Conservation (phyloP, 2,329 filamentous ascomycete species). For the Chalara sp. region DNA sequence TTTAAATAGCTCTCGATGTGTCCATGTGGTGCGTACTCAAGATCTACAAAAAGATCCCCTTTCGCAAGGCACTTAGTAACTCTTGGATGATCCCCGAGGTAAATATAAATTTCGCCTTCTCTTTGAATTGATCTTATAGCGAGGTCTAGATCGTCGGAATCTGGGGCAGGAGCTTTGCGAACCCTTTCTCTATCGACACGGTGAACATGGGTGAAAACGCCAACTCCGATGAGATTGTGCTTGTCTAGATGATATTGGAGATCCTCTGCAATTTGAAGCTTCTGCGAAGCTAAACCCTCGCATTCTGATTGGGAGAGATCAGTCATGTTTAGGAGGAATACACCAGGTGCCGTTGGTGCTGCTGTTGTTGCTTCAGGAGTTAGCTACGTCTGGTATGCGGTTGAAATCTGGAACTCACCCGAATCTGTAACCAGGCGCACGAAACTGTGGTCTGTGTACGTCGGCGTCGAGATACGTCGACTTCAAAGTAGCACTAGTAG, state of each 20-base stretch:
- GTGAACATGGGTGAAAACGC: constrained; percentile 10
- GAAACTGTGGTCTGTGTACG: no score
- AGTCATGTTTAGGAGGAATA: constrained; percentile 7
- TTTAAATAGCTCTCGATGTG: constrained; percentile 10
- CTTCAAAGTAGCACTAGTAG: no score
- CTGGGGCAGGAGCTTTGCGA: constrained; percentile 9
- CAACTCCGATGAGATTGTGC: constrained; percentile 10
- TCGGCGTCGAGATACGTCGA: no score
- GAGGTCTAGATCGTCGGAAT: constrained; percentile 8
- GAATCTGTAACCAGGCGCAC: no score
- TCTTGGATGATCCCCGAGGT: no score
- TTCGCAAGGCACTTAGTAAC: no score
- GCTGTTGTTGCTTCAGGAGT: no score
- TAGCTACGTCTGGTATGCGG: no score
- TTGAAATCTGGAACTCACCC: no score
- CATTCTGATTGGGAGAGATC: constrained; percentile 6
- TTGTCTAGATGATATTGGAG: constrained; percentile 6
- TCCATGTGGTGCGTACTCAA: constrained; percentile 9
- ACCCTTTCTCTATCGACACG: constrained; percentile 5
- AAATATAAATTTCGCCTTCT: constrained; percentile 10
- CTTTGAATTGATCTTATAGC: constrained; percentile 11
- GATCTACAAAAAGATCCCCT: no score
- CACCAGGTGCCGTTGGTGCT: constrained; percentile 2
- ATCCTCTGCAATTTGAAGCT: constrained; percentile 6
- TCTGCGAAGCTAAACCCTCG: constrained; percentile 5